Conservation (phyloP, 2,329 filamentous ascomycete genomes). For the Paraconiothyrium brasiliense region DNA sequence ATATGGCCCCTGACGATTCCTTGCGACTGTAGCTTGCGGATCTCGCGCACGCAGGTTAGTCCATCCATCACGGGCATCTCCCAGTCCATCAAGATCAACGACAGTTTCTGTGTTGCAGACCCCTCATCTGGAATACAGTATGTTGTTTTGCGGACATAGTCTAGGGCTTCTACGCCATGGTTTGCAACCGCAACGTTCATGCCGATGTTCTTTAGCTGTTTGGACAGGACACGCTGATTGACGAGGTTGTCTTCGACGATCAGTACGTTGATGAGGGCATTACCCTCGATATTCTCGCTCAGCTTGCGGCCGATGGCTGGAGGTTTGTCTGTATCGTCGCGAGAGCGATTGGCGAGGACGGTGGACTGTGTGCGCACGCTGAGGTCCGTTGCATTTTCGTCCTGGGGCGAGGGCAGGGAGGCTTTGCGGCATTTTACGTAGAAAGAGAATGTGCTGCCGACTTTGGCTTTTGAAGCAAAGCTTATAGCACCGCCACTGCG, state of each 20-base stretch:
- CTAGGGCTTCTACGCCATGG: slow-evolving; percentile 50
- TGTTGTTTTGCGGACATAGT: slow-evolving; percentile 41
- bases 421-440: slow-evolving; percentile 39
- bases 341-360: slow-evolving; percentile 15
- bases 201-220: slow-evolving; percentile 50
- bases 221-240: slow-evolving; percentile 53
- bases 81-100: slow-evolving; percentile 52
- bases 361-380: slow-evolving; percentile 15
- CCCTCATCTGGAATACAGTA: slow-evolving; percentile 21
- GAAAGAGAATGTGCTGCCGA: slow-evolving; percentile 46
- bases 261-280: slow-evolving; percentile 35
- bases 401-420: slow-evolving; percentile 16
- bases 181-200: slow-evolving; percentile 50
- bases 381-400: neutral
- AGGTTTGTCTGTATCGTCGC: slow-evolving; percentile 21
- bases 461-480: slow-evolving; percentile 29
- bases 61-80: slow-evolving; percentile 50
- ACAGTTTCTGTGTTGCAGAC: slow-evolving; percentile 54
- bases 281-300: slow-evolving; percentile 17
- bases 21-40: slow-evolving; percentile 35
- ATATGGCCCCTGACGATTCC: slow-evolving; percentile 32
- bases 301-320: neutral
- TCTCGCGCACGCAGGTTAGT: slow-evolving; percentile 35
- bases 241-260: slow-evolving; percentile 53
- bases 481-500: slow-evolving; percentile 40